Evolutionary conservation across 768 basidiomycete genomes (phyloP).

Genomic region (Russula emetica): DNA sequence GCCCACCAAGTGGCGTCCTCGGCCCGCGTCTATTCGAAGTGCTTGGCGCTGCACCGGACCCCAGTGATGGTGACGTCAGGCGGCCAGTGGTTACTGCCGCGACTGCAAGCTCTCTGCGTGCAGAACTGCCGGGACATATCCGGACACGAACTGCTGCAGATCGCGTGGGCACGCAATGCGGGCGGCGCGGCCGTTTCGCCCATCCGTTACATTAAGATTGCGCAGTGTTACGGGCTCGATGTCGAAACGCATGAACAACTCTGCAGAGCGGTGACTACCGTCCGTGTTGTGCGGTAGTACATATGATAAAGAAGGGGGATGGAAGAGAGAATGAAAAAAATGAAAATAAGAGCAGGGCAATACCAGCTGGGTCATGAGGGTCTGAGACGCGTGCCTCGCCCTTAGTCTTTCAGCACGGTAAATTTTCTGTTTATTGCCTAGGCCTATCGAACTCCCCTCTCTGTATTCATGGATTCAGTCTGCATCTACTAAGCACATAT

Average conservation of each 20-base stretch:
- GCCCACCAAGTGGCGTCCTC: slow-evolving; percentile 30
- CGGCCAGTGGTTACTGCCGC: slow-evolving; percentile 32
- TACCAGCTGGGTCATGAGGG: background rate
- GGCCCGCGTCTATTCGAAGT: slow-evolving; percentile 34
- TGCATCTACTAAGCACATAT: slow-evolving; percentile 20
- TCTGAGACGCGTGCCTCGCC: background rate
- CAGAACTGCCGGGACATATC: slow-evolving; percentile 33
- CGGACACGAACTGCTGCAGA: slow-evolving; percentile 33
- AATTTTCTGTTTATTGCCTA: background rate
- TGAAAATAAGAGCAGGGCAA: background rate
- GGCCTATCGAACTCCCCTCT: background rate
- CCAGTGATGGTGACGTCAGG: background rate
- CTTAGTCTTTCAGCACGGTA: background rate
- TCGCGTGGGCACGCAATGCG: slow-evolving; percentile 30
- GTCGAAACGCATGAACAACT: slow-evolving; percentile 31
- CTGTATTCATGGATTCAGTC: slow-evolving; percentile 4
- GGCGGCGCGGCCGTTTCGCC: slow-evolving; percentile 27
- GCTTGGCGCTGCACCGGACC: slow-evolving; percentile 29
- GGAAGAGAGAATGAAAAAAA: too few relatives aligned
- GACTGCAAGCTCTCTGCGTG: slow-evolving; percentile 32
- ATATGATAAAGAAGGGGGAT: background rate
- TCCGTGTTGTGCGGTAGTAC: slow-evolving; percentile 27
- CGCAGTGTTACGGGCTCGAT: slow-evolving; percentile 32
- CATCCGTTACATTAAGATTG: slow-evolving; percentile 30
- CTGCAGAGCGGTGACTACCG: slow-evolving; percentile 28